These are phyloP conservation scores for Paxillus rubicundulus DNA, from an alignment of 768 basidiomycete species.

Conservation along the genomic window DNA sequence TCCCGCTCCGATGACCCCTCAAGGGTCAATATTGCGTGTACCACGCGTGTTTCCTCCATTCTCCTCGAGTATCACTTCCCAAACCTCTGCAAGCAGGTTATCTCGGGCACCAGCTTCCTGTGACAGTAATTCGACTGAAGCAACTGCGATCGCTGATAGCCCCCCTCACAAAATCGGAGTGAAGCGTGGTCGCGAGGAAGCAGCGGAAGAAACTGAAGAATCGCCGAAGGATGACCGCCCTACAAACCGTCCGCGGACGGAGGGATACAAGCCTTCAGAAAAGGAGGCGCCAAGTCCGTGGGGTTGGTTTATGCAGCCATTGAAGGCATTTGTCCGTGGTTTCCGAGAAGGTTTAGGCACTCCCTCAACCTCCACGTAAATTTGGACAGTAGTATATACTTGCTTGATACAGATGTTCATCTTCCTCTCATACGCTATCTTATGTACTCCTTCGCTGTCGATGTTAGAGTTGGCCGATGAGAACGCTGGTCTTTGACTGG, in stretches of 20 bases:
- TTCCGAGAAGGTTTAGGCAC: constrained; percentile 57
- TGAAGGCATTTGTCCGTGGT: constrained; percentile 63
- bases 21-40: constrained; percentile 11
- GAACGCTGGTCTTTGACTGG: background rate
- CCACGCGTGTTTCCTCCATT: constrained; percentile 20
- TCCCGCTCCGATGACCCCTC: constrained; percentile 21
- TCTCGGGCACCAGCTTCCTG: constrained; percentile 13
- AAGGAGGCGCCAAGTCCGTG: constrained; percentile 46
- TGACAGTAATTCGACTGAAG: constrained; percentile 33
- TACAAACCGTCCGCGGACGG: constrained; percentile 51
- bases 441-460: constrained; percentile 11
- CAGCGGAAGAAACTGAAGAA: constrained; percentile 33
- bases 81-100: constrained; percentile 9
- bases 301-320: constrained; percentile 61
- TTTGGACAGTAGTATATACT: background rate
- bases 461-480: background rate
- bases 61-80: constrained; percentile 15
- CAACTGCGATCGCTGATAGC: constrained; percentile 35
- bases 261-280: constrained; percentile 42
- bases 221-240: constrained; percentile 42
- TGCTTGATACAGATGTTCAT: background rate
- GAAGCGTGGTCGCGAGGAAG: constrained; percentile 52
- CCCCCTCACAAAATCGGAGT: constrained; percentile 29
- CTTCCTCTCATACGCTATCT: background rate
- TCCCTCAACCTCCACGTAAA: constrained; percentile 17